phyloP scores from a whole-genome alignment of 2,329 filamentous ascomycete genomes.

The Exophiala dermatitidis region DNA sequence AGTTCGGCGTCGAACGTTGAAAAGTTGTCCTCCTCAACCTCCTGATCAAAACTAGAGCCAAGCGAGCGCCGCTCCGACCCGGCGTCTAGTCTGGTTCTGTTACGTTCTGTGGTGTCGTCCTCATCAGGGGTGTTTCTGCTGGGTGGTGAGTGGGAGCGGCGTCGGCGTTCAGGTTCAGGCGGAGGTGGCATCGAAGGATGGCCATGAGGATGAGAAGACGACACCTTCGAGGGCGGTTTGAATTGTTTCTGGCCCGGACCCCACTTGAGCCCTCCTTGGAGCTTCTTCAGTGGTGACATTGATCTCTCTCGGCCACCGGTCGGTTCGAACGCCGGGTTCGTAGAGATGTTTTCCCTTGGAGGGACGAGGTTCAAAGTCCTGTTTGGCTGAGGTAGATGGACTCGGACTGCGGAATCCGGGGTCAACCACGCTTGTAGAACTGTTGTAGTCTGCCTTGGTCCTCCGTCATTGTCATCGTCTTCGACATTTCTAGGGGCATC shows the following conservation, averaged over 20 bases:
- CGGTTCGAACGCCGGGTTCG: neutral
- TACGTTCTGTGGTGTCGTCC: neutral
- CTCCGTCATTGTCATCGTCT: neutral
- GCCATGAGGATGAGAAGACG: neutral
- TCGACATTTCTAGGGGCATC: neutral
- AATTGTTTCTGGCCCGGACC: conserved; percentile 14
- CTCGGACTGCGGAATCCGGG: conserved; percentile 2
- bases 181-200: conserved; percentile 3
- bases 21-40: neutral
- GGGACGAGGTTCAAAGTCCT: neutral
- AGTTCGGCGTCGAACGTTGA: conserved; percentile 22
- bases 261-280: conserved; percentile 12
- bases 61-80: neutral
- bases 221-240: conserved; percentile 7
- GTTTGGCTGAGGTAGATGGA: neutral
- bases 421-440: conserved; percentile 12
- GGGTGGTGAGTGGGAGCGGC: too few relatives aligned
- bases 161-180: neutral
- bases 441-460: neutral
- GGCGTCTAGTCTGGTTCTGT: neutral
- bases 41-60: neutral
- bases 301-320: neutral
- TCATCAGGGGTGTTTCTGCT: too few relatives aligned
- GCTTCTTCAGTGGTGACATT: neutral
- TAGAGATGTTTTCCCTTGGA: neutral